These are phyloP conservation scores for Gloeopeniophorella convolvens DNA, from an alignment of 768 basidiomycete species.

Conservation along the genomic window DNA sequence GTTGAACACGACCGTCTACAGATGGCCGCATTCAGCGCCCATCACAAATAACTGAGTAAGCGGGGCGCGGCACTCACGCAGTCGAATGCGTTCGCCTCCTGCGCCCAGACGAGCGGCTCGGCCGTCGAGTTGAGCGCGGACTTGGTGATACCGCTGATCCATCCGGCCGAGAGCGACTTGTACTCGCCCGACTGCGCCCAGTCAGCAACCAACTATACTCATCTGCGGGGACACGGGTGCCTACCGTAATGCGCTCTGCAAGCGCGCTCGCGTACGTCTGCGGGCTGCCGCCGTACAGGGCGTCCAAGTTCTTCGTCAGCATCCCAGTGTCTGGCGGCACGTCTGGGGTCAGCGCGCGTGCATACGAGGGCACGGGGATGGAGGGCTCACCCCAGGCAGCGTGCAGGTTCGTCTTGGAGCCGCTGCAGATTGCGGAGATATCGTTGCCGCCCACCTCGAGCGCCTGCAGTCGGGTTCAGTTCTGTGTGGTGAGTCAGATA, in stretches of 20 bases:
- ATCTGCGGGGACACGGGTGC: too few species aligned
- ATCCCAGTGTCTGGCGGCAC: slow-evolving; percentile 20
- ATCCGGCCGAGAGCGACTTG: slow-evolving; percentile 22
- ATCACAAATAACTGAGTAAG: neutral
- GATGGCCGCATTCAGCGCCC: neutral
- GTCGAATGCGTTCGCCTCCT: slow-evolving; percentile 26
- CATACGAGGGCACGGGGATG: neutral
- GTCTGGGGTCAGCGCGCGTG: neutral
- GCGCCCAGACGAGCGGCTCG: slow-evolving; percentile 28
- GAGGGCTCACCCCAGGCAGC: slow-evolving; percentile 19
- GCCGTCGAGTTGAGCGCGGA: slow-evolving; percentile 27
- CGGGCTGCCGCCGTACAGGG: slow-evolving; percentile 18
- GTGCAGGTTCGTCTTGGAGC: slow-evolving; percentile 39
- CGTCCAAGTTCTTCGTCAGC: slow-evolving; percentile 22
- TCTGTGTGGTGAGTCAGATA: too few species aligned
- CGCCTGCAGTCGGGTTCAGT: too few species aligned
- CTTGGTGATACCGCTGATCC: slow-evolving; percentile 26
- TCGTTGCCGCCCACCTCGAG: slow-evolving; percentile 38
- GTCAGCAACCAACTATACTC: too few species aligned
- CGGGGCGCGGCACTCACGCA: slow-evolving; percentile 22
- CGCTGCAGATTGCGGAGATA: slow-evolving; percentile 36
- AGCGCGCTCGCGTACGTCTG: slow-evolving; percentile 34
- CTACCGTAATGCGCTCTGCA: slow-evolving; percentile 37
- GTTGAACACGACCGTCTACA: slow-evolving; percentile 24
- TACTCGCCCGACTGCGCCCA: slow-evolving; percentile 24